phyloP scores from a whole-genome alignment of 768 basidiomycete species.

The Russula olivacea region DNA sequence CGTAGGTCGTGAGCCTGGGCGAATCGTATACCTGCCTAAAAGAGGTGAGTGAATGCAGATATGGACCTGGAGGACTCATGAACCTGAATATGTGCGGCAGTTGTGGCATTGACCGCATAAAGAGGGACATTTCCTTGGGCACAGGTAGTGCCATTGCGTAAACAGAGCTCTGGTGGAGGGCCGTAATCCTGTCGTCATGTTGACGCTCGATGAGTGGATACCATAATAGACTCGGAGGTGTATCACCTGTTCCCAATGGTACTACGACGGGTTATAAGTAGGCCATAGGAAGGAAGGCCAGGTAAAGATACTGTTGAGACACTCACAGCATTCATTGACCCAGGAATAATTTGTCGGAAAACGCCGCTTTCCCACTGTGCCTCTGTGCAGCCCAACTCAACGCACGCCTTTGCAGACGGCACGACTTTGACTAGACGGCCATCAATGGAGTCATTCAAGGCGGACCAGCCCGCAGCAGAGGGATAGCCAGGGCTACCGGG shows the following conservation, averaged over 20 bases:
- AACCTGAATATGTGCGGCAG: conserved; percentile 19
- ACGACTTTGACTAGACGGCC: conserved; percentile 18
- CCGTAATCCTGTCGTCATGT: conserved; percentile 4
- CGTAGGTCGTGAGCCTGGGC: conserved; percentile 31
- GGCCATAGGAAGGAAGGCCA: too few species aligned
- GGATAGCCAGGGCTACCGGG: conserved; percentile 23
- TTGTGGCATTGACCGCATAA: conserved; percentile 22
- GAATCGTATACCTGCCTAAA: conserved; percentile 32
- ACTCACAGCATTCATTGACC: conserved; percentile 22
- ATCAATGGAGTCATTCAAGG: conserved; percentile 13
- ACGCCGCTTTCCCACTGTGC: conserved; percentile 20
- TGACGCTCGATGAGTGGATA: conserved; percentile 1
- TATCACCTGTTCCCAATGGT: neutral
- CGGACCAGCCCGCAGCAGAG: conserved; percentile 9
- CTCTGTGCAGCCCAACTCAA: conserved; percentile 10
- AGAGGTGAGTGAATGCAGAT: neutral
- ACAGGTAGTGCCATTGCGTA: conserved; percentile 19
- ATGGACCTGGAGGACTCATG: neutral
- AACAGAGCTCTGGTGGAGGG: conserved; percentile 16
- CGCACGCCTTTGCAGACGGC: conserved; percentile 18
- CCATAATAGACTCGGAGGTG: too few species aligned
- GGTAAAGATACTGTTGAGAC: neutral
- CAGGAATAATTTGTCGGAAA: conserved; percentile 21
- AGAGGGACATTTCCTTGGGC: conserved; percentile 21
- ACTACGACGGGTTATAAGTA: neutral